Base-by-base conservation (phyloP, 163 green algal genomes). In the Scenedesmus sp. region DNA sequence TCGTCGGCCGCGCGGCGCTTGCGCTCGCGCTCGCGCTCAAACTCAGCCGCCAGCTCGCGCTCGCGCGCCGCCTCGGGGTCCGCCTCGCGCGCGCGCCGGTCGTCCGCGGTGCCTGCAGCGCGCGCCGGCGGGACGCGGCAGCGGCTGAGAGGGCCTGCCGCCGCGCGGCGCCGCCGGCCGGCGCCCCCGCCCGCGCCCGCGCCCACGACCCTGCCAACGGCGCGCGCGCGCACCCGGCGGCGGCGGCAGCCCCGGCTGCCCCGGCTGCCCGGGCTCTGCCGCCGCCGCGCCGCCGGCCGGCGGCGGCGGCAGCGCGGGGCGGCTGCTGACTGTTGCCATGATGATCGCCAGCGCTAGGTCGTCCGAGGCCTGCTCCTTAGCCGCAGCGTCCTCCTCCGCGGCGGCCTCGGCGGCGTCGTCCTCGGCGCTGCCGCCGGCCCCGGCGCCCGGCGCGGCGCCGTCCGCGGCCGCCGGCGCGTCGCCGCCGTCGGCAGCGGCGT, bases 21-120 rank as follows among this genome's bases (percentile, higher is more conserved):
- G 39, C 77, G 81, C 63, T 87, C 73, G 57, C 77, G 66, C 56
- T 89, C 78, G 2, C 80, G 76, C 47, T 77, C 81, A 45, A 73
- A 48, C 64, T 88, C 83, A 1, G 45, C 60, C 42, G 91, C 85
- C 63, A 84, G 28, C 28, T 79, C 75, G 0, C 71, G 48, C 53
- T 87, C 54, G 15, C 69, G 69, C 44, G 36, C 53, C 22, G 53
- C 69, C 39, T 34, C 56, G 47, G 29, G 22, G 29, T 77, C 34
- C 47, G 64, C 57, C 2, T 73, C 62, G 36, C 74, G 58, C 39
- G 74, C 62, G 2, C 83, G 29, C 70, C 42, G 54, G 34, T 50
- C 13, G 45, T 63, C 45, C 64, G 74, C 47, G 18, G 31, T 2
- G 34, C n/a, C 44, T 26, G 7, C 45, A 53, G n/a, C 0, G 26